These are phyloP conservation scores for Plasmodium gallinaceum DNA, from an alignment of 169 alveolate genomes.

Conservation along the genomic window DNA sequence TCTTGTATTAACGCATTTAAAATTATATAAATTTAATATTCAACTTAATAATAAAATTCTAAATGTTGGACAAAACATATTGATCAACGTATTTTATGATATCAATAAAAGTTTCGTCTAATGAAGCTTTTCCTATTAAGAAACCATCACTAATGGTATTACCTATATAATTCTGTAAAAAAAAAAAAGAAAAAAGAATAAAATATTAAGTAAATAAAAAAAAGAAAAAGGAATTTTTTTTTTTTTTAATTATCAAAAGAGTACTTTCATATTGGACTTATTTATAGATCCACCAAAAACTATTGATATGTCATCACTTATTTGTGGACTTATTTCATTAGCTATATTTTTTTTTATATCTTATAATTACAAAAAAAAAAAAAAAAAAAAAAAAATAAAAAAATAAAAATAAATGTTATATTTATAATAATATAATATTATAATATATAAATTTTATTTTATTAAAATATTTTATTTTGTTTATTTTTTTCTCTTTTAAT, in stretches of 20 bases:
- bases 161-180: slow-evolving; percentile 31
- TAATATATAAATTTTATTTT: neutral
- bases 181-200: neutral
- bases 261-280: slow-evolving; percentile 35
- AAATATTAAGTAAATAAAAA: neutral
- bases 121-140: slow-evolving; percentile 50
- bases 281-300: slow-evolving; percentile 62
- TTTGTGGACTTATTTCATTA: slow-evolving; percentile 32
- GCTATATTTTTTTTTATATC: slow-evolving; percentile 37
- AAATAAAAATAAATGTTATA: slow-evolving; percentile 8
- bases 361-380: slow-evolving; percentile 2
- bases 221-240: neutral
- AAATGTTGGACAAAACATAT: neutral
- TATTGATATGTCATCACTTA: slow-evolving; percentile 33
- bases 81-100: slow-evolving; percentile 53
- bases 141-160: slow-evolving; percentile 49
- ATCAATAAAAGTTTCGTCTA: slow-evolving; percentile 51
- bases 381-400: neutral
- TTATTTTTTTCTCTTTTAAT: slow-evolving; percentile 2
- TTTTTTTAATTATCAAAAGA: neutral
- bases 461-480: neutral
- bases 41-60: too few relatives aligned
- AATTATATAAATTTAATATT: too few relatives aligned
- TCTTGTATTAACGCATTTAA: too few relatives aligned
- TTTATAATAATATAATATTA: neutral